phyloP scores from a whole-genome alignment of 805 yeast genomes.

The Candida quercuum region DNA sequence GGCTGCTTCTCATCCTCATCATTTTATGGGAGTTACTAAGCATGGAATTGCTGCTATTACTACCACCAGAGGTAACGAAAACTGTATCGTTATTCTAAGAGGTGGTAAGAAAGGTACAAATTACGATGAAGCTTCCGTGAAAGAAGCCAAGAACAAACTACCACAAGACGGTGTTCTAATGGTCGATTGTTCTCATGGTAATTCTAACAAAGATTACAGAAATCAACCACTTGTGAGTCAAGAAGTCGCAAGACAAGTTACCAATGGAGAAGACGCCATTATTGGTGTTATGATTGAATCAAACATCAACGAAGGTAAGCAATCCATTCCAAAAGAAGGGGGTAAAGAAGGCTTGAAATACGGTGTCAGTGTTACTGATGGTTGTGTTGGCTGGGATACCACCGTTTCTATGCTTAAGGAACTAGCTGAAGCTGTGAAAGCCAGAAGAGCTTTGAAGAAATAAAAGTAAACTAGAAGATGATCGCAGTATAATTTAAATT shows the following conservation, averaged over 20 bases:
- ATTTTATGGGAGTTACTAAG: conserved; percentile 95
- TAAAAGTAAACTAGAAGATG: not conserved
- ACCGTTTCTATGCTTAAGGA: conserved; percentile 77
- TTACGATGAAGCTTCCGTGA: conserved; percentile 77
- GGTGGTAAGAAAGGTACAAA: conserved; percentile 96
- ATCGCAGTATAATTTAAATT: no score
- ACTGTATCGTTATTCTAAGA: conserved; percentile 90
- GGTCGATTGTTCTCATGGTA: conserved; percentile 99
- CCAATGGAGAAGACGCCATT: conserved; percentile 72
- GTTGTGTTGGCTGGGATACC: conserved; percentile 89
- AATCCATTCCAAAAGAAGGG: conserved; percentile 79
- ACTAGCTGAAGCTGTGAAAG: conserved; percentile 77
- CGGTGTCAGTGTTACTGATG: conserved; percentile 97
- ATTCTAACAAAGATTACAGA: conserved; percentile 87
- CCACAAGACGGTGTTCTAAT: conserved; percentile 50
- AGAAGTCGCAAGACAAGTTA: conserved; percentile 75
- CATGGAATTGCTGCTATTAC: conserved; percentile 96
- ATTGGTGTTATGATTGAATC: conserved; percentile 97
- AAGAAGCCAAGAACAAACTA: conserved; percentile 65
- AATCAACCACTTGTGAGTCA: conserved; percentile 93
- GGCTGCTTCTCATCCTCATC: conserved; percentile 90
- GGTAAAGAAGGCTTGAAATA: conserved; percentile 76
- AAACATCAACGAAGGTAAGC: conserved; percentile 87
- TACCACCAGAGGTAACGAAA: conserved; percentile 90
- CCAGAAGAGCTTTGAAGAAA: conserved; percentile 56